Evolutionary conservation across 2,329 filamentous ascomycete species (phyloP), one percentile per base, ranked within the genome.

Genomic region (Mycogone perniciosa): DNA sequence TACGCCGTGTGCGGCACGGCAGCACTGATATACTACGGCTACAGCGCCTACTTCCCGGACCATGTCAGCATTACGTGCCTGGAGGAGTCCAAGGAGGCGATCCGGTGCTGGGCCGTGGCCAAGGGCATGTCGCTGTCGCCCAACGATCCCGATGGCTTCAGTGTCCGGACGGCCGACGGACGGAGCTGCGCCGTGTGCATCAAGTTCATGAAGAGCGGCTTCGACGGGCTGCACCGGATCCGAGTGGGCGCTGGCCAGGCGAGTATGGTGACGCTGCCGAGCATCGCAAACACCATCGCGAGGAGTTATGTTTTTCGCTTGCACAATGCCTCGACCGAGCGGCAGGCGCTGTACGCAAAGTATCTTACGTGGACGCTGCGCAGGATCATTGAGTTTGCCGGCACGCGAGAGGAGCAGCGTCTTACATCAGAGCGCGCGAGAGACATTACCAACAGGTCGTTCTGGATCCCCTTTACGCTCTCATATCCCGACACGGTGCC

Each of bases 1-100:
- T 79, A 76, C 59, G 71, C 71, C 8, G 67, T 80, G 39, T 68
- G 64, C 56, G 77, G 77, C 26, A 64, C 68, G 26, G 67, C 68
- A 0, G 75, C 74, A 9, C 64, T 80, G 53, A 58, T 64, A 3
- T 67, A 71, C 43, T 72, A 76, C 64, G 76, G 74, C 43, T 71
- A 66, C 53, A 46, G 57, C 4, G 54, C 51, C 6, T 60, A 64
- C 6, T 50, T 41, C 5, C 65, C 67, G 0, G 55, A 56, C 5
- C 60, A 67, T 42, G 56, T 78, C 13, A 70, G 62, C 39, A 64
- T 80, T 48, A 42, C 74, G 20, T 76, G 71, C 53, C 70, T 73
- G 0, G 52, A 55, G 5, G 55, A 66, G 9, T 64, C 65, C 5
- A 62, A 57, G 10, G 61, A 69, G 10, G 67, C 69, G 6, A 59